Conservation (phyloP, 2,329 filamentous ascomycete species). For the Ceratocystis eucalypticola region DNA sequence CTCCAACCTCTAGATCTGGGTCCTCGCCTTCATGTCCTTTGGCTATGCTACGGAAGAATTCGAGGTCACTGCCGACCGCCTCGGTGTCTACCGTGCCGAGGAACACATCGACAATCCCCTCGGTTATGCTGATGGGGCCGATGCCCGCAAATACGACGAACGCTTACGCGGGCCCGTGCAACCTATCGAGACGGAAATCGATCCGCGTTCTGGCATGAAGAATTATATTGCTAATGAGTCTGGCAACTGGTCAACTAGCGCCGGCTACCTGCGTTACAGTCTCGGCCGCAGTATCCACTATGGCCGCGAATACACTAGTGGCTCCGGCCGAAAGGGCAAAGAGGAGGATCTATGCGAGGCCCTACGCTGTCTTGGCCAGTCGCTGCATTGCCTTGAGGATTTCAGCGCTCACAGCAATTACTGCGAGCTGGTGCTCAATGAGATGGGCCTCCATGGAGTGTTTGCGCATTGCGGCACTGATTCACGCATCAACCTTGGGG, state of each 20-base stretch:
- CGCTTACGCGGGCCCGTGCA: constrained; percentile 70
- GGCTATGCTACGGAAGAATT: constrained; percentile 67
- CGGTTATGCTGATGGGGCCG: constrained; percentile 61
- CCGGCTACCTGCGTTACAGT: constrained; percentile 69
- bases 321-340: constrained; percentile 42
- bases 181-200: constrained; percentile 57
- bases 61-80: constrained; percentile 61
- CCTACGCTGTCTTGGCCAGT: constrained; percentile 60
- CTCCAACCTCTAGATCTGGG: constrained; percentile 23
- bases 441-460: constrained; percentile 53
- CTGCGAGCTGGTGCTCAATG: constrained; percentile 60
- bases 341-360: constrained; percentile 72
- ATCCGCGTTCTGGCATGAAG: constrained; percentile 81
- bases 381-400: constrained; percentile 65
- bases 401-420: constrained; percentile 77
- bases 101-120: constrained; percentile 60
- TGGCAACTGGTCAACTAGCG: constrained; percentile 78
- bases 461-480: constrained; percentile 60
- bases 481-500: constrained; percentile 52
- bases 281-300: constrained; percentile 63
- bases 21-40: constrained; percentile 58
- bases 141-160: constrained; percentile 69
- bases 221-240: constrained; percentile 94
- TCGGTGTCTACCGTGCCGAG: constrained; percentile 66
- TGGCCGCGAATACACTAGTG: constrained; percentile 59